phyloP scores from a whole-genome alignment of 371 early-diverging fungal species.

The Mortierella sp. region DNA sequence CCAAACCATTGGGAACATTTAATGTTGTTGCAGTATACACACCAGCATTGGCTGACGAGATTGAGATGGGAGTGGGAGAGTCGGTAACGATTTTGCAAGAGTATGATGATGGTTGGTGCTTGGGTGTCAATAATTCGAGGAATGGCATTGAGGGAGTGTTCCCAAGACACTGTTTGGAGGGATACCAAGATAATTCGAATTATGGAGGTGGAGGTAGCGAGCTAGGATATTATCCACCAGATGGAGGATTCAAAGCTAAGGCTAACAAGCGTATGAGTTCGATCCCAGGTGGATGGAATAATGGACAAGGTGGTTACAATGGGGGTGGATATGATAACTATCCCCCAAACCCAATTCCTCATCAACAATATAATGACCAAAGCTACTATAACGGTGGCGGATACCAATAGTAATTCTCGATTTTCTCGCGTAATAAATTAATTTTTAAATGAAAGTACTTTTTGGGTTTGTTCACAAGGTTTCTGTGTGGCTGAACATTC shows the following conservation, averaged over 20 bases:
- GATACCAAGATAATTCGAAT: conserved; percentile 6
- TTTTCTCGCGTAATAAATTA: not conserved
- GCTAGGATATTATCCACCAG: conserved; percentile 30
- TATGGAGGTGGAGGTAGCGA: conserved; percentile 4
- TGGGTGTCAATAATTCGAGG: conserved; percentile 72
- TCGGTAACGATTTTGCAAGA: conserved; percentile 71
- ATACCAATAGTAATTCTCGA: not conserved
- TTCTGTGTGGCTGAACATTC: not conserved
- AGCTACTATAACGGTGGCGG: conserved; percentile 9
- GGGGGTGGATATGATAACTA: conserved; percentile 26
- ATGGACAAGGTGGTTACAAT: conserved; percentile 13
- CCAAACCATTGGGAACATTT: conserved; percentile 66
- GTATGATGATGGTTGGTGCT: conserved; percentile 81
- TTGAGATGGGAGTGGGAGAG: conserved; percentile 74
- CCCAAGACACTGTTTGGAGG: conserved; percentile 72
- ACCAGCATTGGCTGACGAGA: conserved; percentile 76
- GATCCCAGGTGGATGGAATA: conserved; percentile 52
- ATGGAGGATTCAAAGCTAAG: conserved; percentile 33
- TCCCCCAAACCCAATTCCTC: not conserved
- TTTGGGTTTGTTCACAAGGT: conserved; percentile 1
- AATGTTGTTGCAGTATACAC: conserved; percentile 68
- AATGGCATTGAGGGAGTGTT: conserved; percentile 73
- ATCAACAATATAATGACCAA: conserved; percentile 5
- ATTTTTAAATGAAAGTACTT: not conserved
- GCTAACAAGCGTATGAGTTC: conserved; percentile 56